Percentiles rank a stretch among this genome's conserved stretches.
Evolutionary conservation across 768 basidiomycete species (phyloP).

Genomic region (Suillus alpinus): DNA sequence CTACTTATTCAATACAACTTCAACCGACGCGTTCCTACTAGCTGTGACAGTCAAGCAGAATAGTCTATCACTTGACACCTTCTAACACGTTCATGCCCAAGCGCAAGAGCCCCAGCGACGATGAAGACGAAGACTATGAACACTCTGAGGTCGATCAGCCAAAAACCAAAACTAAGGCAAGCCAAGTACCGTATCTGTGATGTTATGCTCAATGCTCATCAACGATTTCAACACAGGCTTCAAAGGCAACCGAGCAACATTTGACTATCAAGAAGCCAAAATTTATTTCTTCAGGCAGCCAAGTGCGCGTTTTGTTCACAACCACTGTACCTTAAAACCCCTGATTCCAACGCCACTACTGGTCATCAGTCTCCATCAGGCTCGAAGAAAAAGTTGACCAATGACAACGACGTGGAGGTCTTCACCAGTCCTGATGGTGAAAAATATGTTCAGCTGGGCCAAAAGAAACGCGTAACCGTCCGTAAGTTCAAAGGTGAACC

Average conservation of each 20-base stretch:
- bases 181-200: neutral
- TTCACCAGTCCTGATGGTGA: constrained; percentile 31
- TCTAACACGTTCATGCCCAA: constrained; percentile 12
- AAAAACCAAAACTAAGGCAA: neutral
- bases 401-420: constrained; percentile 8
- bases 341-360: constrained; percentile 5
- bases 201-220: neutral
- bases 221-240: neutral
- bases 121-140: constrained; percentile 18
- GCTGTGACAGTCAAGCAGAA: neutral
- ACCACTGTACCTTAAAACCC: constrained; percentile 10
- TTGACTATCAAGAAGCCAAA: constrained; percentile 39
- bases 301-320: constrained; percentile 2
- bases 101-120: constrained; percentile 17
- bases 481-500: constrained; percentile 42
- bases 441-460: constrained; percentile 63
- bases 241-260: constrained; percentile 10
- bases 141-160: neutral
- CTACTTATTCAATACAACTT: neutral
- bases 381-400: neutral
- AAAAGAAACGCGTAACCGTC: constrained; percentile 66
- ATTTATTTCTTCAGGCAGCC: constrained; percentile 5
- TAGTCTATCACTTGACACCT: neutral
- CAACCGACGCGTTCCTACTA: constrained; percentile 8
- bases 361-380: constrained; percentile 12